Conservation (phyloP, 495 filamentous ascomycete species). For the Xylaria castorea region DNA sequence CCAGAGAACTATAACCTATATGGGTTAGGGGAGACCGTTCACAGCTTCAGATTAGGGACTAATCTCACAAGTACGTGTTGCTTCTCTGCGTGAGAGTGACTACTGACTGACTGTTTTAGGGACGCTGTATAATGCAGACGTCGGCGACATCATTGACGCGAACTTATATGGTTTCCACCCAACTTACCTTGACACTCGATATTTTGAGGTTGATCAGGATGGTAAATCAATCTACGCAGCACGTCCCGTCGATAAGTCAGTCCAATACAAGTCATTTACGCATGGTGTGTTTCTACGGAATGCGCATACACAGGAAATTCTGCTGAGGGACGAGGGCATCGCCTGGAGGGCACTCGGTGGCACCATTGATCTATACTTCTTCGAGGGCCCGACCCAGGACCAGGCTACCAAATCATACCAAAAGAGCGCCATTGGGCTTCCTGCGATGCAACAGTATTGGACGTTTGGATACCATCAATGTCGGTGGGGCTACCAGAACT, state of each 20-base stretch:
- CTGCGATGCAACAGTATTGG: conserved; percentile 91
- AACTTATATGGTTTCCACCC: conserved; percentile 87
- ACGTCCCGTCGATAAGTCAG: conserved; percentile 58
- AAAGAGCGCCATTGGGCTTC: conserved; percentile 68
- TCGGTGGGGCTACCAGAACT: conserved; percentile 80
- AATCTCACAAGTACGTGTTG: conserved; percentile 71
- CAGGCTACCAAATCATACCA: conserved; percentile 76
- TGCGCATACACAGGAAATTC: conserved; percentile 77
- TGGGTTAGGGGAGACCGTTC: conserved; percentile 82
- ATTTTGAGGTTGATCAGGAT: conserved; percentile 58
- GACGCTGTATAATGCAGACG: conserved; percentile 76
- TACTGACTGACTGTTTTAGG: conserved; percentile 38
- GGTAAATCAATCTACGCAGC: conserved; percentile 61
- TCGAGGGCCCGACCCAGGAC: conserved; percentile 73
- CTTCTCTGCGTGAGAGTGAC: not conserved
- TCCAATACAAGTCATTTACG: conserved; percentile 68
- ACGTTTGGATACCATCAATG: conserved; percentile 86
- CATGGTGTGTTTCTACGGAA: conserved; percentile 87
- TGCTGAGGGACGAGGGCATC: conserved; percentile 68
- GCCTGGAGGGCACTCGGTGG: conserved; percentile 85
- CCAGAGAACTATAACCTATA: conserved; percentile 80
- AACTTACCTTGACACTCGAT: conserved; percentile 84
- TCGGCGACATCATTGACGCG: conserved; percentile 64
- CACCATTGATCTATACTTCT: conserved; percentile 82
- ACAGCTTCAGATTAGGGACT: conserved; percentile 72